Conservation (phyloP, 768 basidiomycete genomes). For the Trametes coccinea region DNA sequence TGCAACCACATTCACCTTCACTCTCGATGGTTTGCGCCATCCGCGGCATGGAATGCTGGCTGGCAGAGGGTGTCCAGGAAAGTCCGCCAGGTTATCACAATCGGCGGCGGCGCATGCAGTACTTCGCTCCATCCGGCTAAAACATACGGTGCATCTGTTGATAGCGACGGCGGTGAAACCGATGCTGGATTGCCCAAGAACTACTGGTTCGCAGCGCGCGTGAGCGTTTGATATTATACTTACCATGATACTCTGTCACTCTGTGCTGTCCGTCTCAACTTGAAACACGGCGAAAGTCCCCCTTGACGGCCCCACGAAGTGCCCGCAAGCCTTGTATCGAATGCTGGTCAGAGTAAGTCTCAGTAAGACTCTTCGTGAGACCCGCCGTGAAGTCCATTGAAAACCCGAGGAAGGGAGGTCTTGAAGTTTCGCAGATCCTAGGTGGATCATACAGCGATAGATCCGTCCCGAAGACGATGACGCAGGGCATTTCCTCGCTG, state of each 20-base stretch:
- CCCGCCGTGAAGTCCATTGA: constrained; percentile 28
- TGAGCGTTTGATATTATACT: not conserved
- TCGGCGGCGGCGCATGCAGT: constrained; percentile 54
- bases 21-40: constrained; percentile 34
- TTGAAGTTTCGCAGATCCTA: constrained; percentile 24
- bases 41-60: constrained; percentile 20
- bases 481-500: constrained; percentile 34
- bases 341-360: constrained; percentile 19
- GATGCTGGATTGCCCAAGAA: constrained; percentile 53
- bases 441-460: constrained; percentile 28
- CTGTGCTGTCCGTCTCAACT: constrained; percentile 39
- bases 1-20: constrained; percentile 82
- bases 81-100: constrained; percentile 59
- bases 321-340: constrained; percentile 42
- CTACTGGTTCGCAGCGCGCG: constrained; percentile 45
- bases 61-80: constrained; percentile 36
- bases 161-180: constrained; percentile 48
- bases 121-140: constrained; percentile 84
- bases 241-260: not conserved
- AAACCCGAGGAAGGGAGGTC: constrained; percentile 39
- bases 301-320: constrained; percentile 42
- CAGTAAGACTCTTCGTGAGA: constrained; percentile 13
- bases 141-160: constrained; percentile 80
- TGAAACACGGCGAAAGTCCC: constrained; percentile 44
- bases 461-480: constrained; percentile 29